A percentile compares a stretch with the other conserved stretches of the same genome.
phyloP scores from a whole-genome alignment of 495 filamentous ascomycete species.

The Trypethelium eluteriae region DNA sequence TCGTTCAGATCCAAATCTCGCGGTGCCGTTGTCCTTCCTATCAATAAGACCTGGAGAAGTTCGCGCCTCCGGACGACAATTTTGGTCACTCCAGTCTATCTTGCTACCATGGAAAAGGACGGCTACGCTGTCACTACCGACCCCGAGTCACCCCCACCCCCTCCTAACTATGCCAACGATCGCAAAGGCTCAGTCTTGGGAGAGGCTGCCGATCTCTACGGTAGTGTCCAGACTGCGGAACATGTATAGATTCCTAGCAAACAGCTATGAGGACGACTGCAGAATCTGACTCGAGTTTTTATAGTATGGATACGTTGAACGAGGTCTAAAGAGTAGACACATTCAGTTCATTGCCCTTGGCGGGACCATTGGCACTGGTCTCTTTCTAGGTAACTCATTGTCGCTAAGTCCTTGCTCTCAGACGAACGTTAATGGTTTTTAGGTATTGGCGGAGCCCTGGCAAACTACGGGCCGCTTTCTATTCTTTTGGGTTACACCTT shows the following conservation, averaged over 20 bases:
- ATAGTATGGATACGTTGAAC: constrained; percentile 15
- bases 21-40: not conserved
- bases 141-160: not conserved
- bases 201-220: not conserved
- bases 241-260: not conserved
- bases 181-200: constrained; percentile 6
- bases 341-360: constrained; percentile 36
- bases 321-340: constrained; percentile 32
- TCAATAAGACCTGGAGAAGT: not conserved
- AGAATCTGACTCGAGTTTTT: not conserved
- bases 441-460: constrained; percentile 19
- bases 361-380: constrained; percentile 30
- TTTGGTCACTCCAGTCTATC: not conserved
- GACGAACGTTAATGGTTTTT: constrained; percentile 36
- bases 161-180: not conserved
- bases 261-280: not conserved
- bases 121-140: not conserved
- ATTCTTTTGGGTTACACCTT: constrained; percentile 60
- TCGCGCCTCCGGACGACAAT: not conserved
- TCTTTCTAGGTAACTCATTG: constrained; percentile 23
- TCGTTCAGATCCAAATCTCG: not conserved
- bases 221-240: constrained; percentile 5
- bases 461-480: constrained; percentile 48
- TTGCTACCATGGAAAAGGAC: not conserved
- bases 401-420: not conserved